A percentile compares a stretch with the other conserved stretches of the same genome.
These are phyloP conservation scores for Blastocladiella emersonii DNA, from an alignment of 371 early-diverging fungal species.

Conservation along the genomic window DNA sequence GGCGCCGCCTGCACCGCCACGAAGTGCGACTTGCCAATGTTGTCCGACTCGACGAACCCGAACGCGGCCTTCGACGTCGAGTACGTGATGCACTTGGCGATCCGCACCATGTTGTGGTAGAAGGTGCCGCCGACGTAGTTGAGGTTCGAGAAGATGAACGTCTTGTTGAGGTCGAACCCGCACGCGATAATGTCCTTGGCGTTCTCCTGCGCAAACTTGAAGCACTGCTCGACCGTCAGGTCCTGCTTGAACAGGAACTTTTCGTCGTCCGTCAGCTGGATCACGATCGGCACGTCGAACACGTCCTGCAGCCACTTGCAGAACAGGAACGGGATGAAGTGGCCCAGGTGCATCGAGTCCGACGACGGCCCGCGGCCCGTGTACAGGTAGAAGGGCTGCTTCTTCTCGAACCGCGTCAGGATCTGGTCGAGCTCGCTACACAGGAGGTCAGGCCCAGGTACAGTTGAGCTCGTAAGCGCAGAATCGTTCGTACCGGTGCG, in stretches of 20 bases:
- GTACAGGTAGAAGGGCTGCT: slow-evolving; percentile 96
- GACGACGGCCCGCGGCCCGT: slow-evolving; percentile 99
- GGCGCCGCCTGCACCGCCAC: slow-evolving; percentile 89
- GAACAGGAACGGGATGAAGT: slow-evolving; percentile 96
- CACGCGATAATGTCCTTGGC: slow-evolving; percentile 97
- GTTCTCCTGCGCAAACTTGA: slow-evolving; percentile 68
- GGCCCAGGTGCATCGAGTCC: slow-evolving; percentile 97
- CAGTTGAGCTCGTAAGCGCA: neutral
- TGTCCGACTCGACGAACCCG: slow-evolving; percentile 80
- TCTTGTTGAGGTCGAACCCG: slow-evolving; percentile 96
- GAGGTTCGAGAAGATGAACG: slow-evolving; percentile 96
- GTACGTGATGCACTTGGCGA: slow-evolving; percentile 73
- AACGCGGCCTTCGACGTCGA: slow-evolving; percentile 76
- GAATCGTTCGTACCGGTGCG: slow-evolving; percentile 58
- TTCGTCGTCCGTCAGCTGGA: slow-evolving; percentile 99
- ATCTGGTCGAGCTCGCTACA: slow-evolving; percentile 77
- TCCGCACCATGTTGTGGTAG: slow-evolving; percentile 80
- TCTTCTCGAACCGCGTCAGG: slow-evolving; percentile 80
- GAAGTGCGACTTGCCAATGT: slow-evolving; percentile 84
- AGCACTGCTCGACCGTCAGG: slow-evolving; percentile 73
- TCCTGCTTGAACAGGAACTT: slow-evolving; percentile 96
- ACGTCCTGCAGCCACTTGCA: slow-evolving; percentile 98
- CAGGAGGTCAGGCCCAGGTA: neutral
- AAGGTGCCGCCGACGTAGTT: slow-evolving; percentile 82
- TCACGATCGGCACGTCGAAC: slow-evolving; percentile 92